phyloP scores from a whole-genome alignment of 192 early-diverging fungal species.

The Mortierella claussenii region DNA sequence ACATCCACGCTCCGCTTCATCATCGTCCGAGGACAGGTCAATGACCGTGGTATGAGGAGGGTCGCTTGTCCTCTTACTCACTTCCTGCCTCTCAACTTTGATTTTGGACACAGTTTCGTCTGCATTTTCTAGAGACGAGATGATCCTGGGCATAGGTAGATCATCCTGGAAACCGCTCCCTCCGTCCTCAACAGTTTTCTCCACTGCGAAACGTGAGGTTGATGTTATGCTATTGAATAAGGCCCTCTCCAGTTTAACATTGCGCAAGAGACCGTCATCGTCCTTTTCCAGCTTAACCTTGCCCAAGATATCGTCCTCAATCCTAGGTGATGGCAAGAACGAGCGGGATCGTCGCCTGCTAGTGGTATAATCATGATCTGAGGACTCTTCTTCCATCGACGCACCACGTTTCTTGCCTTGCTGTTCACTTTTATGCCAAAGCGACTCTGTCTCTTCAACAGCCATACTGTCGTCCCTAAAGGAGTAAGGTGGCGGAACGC shows the following conservation, averaged over 20 bases:
- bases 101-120: background rate
- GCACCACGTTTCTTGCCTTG: slow-evolving; percentile 8
- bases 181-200: too few species aligned
- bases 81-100: slow-evolving; percentile 5
- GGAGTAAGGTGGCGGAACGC: too few species aligned
- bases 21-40: slow-evolving; percentile 30
- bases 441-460: background rate
- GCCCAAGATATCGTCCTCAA: slow-evolving; percentile 4
- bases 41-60: slow-evolving; percentile 24
- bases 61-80: slow-evolving; percentile 2
- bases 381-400: slow-evolving; percentile 2
- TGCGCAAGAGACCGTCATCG: background rate
- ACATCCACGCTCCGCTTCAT: background rate
- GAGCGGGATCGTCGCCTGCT: slow-evolving; percentile 26
- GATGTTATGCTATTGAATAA: too few species aligned
- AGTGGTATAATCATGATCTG: slow-evolving; percentile 3
- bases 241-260: slow-evolving; percentile 2
- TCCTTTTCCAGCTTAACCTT: slow-evolving; percentile 11
- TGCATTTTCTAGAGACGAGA: too few species aligned
- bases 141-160: too few species aligned
- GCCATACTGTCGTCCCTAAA: too few species aligned
- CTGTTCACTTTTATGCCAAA: background rate
- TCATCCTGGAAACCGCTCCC: too few species aligned
- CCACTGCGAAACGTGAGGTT: too few species aligned
- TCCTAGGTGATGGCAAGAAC: slow-evolving; percentile 9